Conservation (phyloP, 2,329 filamentous ascomycete species). For the Catunica adiposa region DNA sequence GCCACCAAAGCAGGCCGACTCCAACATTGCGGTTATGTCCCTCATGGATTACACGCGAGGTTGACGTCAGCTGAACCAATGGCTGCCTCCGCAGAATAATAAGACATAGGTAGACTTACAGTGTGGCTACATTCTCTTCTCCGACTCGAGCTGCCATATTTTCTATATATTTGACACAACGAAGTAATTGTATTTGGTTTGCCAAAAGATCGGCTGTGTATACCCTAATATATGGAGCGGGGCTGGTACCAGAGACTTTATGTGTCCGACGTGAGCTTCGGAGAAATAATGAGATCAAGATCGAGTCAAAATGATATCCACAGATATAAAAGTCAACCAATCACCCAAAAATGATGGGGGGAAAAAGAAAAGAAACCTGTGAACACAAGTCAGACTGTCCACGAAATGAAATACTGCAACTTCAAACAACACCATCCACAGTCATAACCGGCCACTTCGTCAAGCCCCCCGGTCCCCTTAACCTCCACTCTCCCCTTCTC, state of each 20-base stretch:
- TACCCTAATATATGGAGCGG: background rate
- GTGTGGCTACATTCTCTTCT: conserved; percentile 34
- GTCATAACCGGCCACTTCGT: background rate
- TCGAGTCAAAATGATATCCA: background rate
- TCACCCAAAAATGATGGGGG: background rate
- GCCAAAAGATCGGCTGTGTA: background rate
- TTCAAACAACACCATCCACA: background rate
- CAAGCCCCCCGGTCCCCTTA: background rate
- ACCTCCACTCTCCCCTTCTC: background rate
- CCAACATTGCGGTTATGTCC: background rate
- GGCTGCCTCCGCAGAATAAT: background rate
- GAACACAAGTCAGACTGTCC: background rate
- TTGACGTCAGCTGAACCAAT: conserved; percentile 11
- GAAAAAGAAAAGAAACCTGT: conserved; percentile 2
- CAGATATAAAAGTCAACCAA: background rate
- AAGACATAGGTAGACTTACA: conserved; percentile 23
- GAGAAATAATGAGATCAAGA: background rate
- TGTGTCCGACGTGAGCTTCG: too few species aligned
- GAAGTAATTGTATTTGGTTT: background rate
- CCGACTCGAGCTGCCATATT: conserved; percentile 31
- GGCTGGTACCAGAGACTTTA: background rate
- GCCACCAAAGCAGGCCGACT: conserved; percentile 1
- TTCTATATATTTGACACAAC: too few species aligned
- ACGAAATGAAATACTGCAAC: background rate
- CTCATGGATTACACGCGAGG: background rate